Evolutionary conservation across 148 eudicot species (phyloP).

Genomic region (Hydrangea macrophylla): DNA sequence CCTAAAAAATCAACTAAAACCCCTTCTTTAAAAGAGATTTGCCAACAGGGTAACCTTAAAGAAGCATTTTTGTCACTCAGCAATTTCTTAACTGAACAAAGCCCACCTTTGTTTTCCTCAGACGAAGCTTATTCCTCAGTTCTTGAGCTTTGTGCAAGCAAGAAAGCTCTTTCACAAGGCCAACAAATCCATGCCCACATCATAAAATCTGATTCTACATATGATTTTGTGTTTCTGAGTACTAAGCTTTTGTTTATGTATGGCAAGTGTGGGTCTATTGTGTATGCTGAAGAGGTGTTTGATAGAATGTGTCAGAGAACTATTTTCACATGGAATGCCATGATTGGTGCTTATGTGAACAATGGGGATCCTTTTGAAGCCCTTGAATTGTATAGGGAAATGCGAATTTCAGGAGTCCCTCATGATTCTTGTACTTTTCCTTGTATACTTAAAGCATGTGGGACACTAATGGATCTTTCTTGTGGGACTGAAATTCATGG

Average conservation of each 20-base stretch:
- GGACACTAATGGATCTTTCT: conserved; percentile 29
- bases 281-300: conserved; percentile 65
- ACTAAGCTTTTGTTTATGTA: conserved; percentile 54
- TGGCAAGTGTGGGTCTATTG: conserved; percentile 65
- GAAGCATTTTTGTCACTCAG: conserved; percentile 48
- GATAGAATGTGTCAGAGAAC: conserved; percentile 25
- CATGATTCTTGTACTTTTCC: conserved; percentile 69
- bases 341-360: conserved; percentile 77
- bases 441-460: conserved; percentile 70
- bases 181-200: conserved; percentile 58
- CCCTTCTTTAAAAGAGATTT: conserved; percentile 31
- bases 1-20: conserved; percentile 24
- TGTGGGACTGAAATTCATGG: conserved; percentile 69
- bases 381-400: conserved; percentile 43
- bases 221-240: conserved; percentile 6
- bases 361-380: conserved; percentile 50
- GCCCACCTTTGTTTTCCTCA: conserved; percentile 23
- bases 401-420: conserved; percentile 47
- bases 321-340: conserved; percentile 66
- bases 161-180: conserved; percentile 44
- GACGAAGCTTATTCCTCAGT: conserved; percentile 60
- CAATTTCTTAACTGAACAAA: conserved; percentile 10
- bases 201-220: conserved; percentile 12
- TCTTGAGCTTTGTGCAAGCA: conserved; percentile 67
- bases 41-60: conserved; percentile 33